Evolutionary conservation across 768 basidiomycete genomes (phyloP), one percentile per base, ranked within the genome.

Genomic region (Pulveroboletus sp.): DNA sequence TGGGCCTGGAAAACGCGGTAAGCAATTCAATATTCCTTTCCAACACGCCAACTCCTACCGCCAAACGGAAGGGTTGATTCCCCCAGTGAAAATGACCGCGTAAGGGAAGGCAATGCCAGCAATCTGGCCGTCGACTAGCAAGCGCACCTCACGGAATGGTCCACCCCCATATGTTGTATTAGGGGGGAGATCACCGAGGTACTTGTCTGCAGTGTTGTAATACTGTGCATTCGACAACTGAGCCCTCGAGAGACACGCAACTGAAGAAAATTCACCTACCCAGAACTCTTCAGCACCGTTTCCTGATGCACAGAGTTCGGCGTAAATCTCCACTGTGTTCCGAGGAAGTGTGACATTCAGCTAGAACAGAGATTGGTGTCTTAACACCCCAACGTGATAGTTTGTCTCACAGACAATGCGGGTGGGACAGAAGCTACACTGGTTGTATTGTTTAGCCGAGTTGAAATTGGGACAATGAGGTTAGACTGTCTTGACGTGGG

Each of bases 341-440:
- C 67, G 76, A 17, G 89, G 88, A 5, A 89, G 66, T 0, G 82
- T 88, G 3, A 89, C 75, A 48, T 83, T 82, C 47, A 81, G 62
- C 87, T 87, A 48, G 18, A 37, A 37, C 12, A 17, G 12, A 14
- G 24, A 41, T 55, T 35, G 21, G 31, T 30, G 32, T 37, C 28
- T 47, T 31, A 31, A 33, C 6, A 18, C 11, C 14, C 14, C 12
- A 36, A 38, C 15, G 11, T 26, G 21, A 39, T 31, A 33, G 26
- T 31, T 37, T 8, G 48, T 21, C 71, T 41, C 59, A 88, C 86
- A 10, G 85, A 85, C 57, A 88, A 86, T 3, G 71, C 73, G 5
- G 87, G 86, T 26, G 88, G 88, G 3, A 89, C 84, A 32, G 83
- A 84, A 6, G 82, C 84, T n/a, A 83, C 78, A 51, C 83, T 78